phyloP scores from a whole-genome alignment of 805 yeast species.

The Metschnikowia kofuensis region DNA sequence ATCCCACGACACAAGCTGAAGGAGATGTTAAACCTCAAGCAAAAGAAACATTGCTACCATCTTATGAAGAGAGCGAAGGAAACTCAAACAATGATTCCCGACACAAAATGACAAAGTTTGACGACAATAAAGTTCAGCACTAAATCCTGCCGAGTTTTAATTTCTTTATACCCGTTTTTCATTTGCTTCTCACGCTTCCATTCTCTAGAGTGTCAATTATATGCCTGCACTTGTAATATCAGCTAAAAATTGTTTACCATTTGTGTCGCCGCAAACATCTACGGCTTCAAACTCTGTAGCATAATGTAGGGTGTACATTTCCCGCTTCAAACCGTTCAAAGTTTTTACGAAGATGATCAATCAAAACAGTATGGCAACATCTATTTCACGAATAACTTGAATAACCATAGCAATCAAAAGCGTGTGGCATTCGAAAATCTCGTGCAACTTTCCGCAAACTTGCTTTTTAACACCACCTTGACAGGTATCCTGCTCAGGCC shows the following conservation, averaged over 20 bases:
- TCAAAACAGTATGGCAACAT: no score
- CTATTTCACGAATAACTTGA: no score
- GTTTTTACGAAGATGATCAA: no score
- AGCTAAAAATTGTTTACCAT: no score
- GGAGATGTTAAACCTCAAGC: neutral
- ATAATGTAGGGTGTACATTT: no score
- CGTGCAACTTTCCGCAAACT: no score
- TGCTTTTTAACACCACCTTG: no score
- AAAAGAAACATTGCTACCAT: constrained; percentile 20
- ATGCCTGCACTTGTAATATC: neutral
- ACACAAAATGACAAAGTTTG: constrained; percentile 10
- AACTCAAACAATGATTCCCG: constrained; percentile 9
- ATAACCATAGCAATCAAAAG: neutral
- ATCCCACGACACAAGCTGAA: neutral
- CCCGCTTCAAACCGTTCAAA: no score
- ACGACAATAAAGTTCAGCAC: constrained; percentile 34
- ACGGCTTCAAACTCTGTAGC: no score
- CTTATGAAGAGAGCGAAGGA: constrained; percentile 25
- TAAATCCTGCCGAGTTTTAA: neutral
- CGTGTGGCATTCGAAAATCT: neutral
- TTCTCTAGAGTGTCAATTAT: neutral
- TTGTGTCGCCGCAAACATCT: no score
- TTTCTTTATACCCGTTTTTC: neutral
- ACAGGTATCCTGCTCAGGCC: neutral
- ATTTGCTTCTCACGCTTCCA: no score